Evolutionary conservation across 495 filamentous ascomycete genomes (phyloP).

Genomic region (Hyaloscypha bicolor): DNA sequence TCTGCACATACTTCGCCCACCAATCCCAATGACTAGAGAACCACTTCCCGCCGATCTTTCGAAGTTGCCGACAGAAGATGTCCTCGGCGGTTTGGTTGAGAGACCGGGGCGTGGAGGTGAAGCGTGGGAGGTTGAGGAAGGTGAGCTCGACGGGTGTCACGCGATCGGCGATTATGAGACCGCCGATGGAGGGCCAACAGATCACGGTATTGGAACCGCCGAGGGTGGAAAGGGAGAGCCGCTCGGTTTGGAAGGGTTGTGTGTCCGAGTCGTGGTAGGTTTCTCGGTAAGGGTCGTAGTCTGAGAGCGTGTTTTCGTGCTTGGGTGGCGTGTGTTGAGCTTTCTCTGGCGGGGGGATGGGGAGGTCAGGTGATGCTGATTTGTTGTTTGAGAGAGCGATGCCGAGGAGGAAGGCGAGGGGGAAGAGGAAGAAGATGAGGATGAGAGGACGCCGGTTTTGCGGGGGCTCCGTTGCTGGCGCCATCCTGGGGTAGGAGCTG

Average conservation of each 20-base stretch:
- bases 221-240: not conserved
- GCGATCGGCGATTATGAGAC: constrained; percentile 16
- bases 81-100: constrained; percentile 18
- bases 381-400: not conserved
- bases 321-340: not conserved
- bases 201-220: not conserved
- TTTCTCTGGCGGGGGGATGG: not conserved
- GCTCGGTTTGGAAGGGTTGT: not conserved
- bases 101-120: not conserved
- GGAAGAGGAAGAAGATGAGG: not conserved
- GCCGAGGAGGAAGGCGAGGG: not conserved
- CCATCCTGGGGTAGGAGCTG: not conserved
- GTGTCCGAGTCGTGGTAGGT: not conserved
- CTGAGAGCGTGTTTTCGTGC: not conserved
- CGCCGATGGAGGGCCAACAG: constrained; percentile 28
- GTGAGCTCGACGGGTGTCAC: constrained; percentile 16
- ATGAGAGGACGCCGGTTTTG: not conserved
- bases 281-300: not conserved
- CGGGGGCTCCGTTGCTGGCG: not conserved
- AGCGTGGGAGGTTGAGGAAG: constrained; percentile 12
- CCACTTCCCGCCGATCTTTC: constrained; percentile 26
- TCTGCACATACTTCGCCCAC: not conserved
- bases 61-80: constrained; percentile 23
- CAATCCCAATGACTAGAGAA: constrained; percentile 18
- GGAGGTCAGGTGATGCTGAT: not conserved